These are phyloP conservation scores for Moniliophthora roreri DNA, from an alignment of 1,284 basidiomycete genomes.

Conservation along the genomic window DNA sequence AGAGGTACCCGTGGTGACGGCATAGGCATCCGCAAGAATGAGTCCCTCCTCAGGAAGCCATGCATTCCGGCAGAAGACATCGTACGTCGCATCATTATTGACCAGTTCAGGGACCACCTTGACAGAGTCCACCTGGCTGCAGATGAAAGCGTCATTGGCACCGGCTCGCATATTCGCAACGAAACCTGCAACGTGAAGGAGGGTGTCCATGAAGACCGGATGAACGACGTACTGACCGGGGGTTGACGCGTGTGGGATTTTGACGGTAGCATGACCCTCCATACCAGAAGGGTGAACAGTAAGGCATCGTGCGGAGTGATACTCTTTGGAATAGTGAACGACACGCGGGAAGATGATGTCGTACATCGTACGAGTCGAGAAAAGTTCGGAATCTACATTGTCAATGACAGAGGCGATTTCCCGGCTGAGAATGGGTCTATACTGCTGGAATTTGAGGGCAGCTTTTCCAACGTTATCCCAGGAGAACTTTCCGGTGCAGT, in stretches of 20 bases:
- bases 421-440: slow-evolving; percentile 34
- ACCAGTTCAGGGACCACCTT: slow-evolving; percentile 43
- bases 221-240: slow-evolving; percentile 41
- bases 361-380: slow-evolving; percentile 59
- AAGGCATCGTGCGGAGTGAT: slow-evolving; percentile 57
- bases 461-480: slow-evolving; percentile 10
- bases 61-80: slow-evolving; percentile 49
- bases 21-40: slow-evolving; percentile 51
- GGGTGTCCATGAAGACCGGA: slow-evolving; percentile 63
- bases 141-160: slow-evolving; percentile 59
- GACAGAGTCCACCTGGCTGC: slow-evolving; percentile 50
- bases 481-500: slow-evolving; percentile 4
- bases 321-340: slow-evolving; percentile 60
- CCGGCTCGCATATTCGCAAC: slow-evolving; percentile 57
- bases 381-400: slow-evolving; percentile 39
- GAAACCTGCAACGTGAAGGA: slow-evolving; percentile 70
- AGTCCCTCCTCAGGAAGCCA: slow-evolving; percentile 41
- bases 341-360: slow-evolving; percentile 67
- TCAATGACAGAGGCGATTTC: slow-evolving; percentile 32
- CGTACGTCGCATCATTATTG: slow-evolving; percentile 41
- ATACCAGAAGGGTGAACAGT: slow-evolving; percentile 47
- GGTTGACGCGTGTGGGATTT: slow-evolving; percentile 32
- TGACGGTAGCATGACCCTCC: slow-evolving; percentile 52
- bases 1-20: slow-evolving; percentile 34
- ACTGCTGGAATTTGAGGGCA: slow-evolving; percentile 37